A percentile compares a stretch with the other conserved stretches of the same genome.
phyloP scores from a whole-genome alignment of 805 yeast genomes.

The Kuraishia ogatae region DNA sequence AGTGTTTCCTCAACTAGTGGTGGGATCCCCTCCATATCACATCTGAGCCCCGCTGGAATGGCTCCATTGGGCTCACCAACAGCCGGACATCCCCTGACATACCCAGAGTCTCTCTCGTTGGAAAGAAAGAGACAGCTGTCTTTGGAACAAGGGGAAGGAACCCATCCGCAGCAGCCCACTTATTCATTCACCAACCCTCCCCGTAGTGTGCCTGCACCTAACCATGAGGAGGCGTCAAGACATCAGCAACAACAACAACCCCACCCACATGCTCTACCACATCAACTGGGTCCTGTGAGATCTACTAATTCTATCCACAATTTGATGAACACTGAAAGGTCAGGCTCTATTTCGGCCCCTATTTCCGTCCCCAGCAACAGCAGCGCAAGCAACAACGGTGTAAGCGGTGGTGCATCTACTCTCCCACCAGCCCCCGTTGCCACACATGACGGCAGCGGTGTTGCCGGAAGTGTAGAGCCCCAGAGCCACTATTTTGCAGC shows the following conservation, averaged over 20 bases:
- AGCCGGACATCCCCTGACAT: neutral
- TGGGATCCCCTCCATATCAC: neutral
- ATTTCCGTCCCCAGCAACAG: no score
- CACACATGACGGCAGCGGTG: no score
- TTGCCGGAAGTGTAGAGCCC: neutral
- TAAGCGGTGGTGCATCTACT: neutral
- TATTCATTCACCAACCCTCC: constrained; percentile 20
- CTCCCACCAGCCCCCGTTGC: neutral
- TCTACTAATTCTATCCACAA: neutral
- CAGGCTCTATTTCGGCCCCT: neutral
- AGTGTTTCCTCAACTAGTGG: constrained; percentile 1
- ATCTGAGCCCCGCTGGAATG: neutral
- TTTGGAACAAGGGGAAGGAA: constrained; percentile 6
- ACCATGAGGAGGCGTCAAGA: neutral
- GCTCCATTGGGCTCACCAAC: neutral
- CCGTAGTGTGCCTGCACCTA: constrained; percentile 14
- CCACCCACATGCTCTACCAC: neutral
- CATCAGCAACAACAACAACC: neutral
- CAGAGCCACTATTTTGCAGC: neutral
- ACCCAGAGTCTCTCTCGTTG: neutral
- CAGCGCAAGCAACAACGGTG: neutral
- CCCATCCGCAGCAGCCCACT: constrained; percentile 3
- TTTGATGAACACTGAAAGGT: neutral
- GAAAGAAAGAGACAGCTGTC: neutral
- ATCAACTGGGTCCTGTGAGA: neutral